Evolutionary conservation across 2,329 filamentous ascomycete species (phyloP).

Genomic region (Macrophomina tecta): DNA sequence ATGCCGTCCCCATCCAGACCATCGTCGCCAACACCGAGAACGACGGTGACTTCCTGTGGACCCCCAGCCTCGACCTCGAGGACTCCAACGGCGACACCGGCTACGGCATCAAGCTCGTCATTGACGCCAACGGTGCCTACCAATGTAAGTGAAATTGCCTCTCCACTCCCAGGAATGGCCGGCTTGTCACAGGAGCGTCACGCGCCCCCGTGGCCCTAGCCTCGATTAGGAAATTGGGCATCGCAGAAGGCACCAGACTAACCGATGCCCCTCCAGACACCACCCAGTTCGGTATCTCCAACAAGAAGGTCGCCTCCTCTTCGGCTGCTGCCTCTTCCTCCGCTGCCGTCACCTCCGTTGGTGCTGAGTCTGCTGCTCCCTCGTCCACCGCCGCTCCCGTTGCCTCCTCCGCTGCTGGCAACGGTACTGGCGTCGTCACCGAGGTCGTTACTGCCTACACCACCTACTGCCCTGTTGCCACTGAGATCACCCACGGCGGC

Average conservation of each 20-base stretch:
- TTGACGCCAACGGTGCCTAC: constrained; percentile 64
- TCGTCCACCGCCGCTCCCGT: constrained; percentile 24
- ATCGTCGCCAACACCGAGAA: constrained; percentile 60
- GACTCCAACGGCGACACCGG: constrained; percentile 50
- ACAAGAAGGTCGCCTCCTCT: constrained; percentile 37
- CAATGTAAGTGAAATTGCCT: constrained; percentile 51
- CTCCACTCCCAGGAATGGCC: neutral
- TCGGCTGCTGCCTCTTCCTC: constrained; percentile 30
- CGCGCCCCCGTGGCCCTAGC: neutral
- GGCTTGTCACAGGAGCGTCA: neutral
- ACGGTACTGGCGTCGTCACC: constrained; percentile 38
- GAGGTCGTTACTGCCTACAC: constrained; percentile 42
- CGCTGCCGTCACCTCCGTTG: constrained; percentile 29
- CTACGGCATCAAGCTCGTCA: constrained; percentile 68
- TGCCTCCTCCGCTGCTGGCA: constrained; percentile 33
- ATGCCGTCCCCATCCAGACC: constrained; percentile 58
- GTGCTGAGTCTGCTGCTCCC: constrained; percentile 29
- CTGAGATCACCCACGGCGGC: constrained; percentile 16
- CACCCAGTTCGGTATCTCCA: constrained; percentile 67
- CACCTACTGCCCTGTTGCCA: constrained; percentile 38
- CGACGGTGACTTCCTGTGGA: constrained; percentile 63
- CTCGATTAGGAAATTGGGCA: neutral
- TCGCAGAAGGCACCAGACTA: neutral
- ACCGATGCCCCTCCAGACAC: constrained; percentile 43
- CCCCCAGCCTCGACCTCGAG: constrained; percentile 56